Evolutionary conservation across 2,329 filamentous ascomycete genomes (phyloP).

Genomic region (Apiospora rasikravindrae): DNA sequence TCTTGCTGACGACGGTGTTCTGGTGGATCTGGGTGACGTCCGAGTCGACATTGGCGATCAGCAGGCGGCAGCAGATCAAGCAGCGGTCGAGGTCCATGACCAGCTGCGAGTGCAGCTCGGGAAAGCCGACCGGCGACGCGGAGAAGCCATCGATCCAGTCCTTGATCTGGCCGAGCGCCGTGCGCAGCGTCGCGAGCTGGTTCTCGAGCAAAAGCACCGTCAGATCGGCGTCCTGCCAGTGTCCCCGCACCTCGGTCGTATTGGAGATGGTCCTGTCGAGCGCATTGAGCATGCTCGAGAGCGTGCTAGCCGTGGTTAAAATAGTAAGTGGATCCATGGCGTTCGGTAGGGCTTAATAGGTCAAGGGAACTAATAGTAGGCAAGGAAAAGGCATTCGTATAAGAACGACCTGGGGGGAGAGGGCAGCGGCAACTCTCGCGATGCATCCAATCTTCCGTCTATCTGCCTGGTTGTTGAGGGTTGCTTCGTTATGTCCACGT

Average conservation of each 20-base stretch:
- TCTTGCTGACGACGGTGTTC: not conserved
- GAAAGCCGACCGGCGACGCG: not conserved
- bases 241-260: slow-evolving; percentile 15
- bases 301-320: slow-evolving; percentile 10
- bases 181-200: slow-evolving; percentile 8
- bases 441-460: not conserved
- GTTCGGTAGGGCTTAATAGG: not conserved
- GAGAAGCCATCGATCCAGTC: slow-evolving; percentile 13
- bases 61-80: slow-evolving; percentile 10
- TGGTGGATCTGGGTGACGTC: slow-evolving; percentile 8
- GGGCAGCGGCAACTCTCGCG: not conserved
- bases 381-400: not conserved
- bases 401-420: not conserved
- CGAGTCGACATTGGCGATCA: slow-evolving; percentile 9
- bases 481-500: not conserved
- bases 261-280: slow-evolving; percentile 11
- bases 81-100: slow-evolving; percentile 12
- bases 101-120: slow-evolving; percentile 11
- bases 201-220: slow-evolving; percentile 10
- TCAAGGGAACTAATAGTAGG: not conserved
- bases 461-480: not conserved
- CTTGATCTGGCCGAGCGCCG: slow-evolving; percentile 11
- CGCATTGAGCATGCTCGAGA: slow-evolving; percentile 17
- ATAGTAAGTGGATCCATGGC: slow-evolving; percentile 17
- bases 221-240: slow-evolving; percentile 15